Conservation (phyloP, 441 rosid genomes). For the Aquilaria agallochum region DNA sequence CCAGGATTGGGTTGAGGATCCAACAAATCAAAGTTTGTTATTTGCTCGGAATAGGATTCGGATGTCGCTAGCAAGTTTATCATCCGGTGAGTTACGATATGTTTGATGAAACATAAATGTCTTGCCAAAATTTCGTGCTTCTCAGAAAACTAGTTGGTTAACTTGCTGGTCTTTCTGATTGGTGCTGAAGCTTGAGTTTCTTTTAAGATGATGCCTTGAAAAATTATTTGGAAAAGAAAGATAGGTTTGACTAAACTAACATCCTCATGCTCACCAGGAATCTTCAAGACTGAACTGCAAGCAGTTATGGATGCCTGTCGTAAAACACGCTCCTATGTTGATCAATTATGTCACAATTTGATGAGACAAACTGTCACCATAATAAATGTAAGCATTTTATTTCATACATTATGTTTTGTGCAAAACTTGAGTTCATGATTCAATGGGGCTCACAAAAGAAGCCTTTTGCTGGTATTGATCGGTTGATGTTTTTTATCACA, state of each 20-base stretch:
- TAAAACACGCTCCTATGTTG: conserved; percentile 62
- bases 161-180: conserved; percentile 6
- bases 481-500: no score
- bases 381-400: conserved; percentile 48
- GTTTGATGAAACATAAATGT: not conserved
- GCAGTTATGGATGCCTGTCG: conserved; percentile 68
- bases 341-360: conserved; percentile 49
- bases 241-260: conserved; percentile 14
- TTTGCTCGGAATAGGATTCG: conserved; percentile 91
- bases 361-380: conserved; percentile 51
- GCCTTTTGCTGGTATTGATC: conserved; percentile 26
- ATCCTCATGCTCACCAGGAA: conserved; percentile 36
- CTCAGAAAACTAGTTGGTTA: not conserved
- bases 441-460: not conserved
- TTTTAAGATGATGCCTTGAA: not conserved
- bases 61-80: conserved; percentile 48
- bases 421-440: not conserved
- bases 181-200: conserved; percentile 4
- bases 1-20: conserved; percentile 88
- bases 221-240: no score
- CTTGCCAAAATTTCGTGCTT: not conserved
- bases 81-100: conserved; percentile 51
- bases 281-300: conserved; percentile 63
- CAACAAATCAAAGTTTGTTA: conserved; percentile 64
- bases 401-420: conserved; percentile 3